Evolutionary conservation across 768 basidiomycete genomes (phyloP), one percentile per base, ranked within the genome.

Genomic region (Psilocybe cubensis): DNA sequence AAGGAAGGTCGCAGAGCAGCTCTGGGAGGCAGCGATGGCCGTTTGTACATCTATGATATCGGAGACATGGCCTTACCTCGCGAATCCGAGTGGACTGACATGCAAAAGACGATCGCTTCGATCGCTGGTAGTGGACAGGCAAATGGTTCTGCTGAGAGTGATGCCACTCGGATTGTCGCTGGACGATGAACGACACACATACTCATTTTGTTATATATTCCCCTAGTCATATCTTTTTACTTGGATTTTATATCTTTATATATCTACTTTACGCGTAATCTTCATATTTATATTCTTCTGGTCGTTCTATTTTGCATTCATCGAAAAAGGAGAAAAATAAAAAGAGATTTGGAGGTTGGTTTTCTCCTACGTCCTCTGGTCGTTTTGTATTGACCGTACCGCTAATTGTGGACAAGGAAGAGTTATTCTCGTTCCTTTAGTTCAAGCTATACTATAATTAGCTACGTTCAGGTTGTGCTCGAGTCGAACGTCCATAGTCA

Each of bases 1-100:
- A 92, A 96, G 66, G 94, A 98, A 53, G 96, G 95, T 0, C 85
- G 93, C 31, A 86, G 95, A 23, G 94, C 85, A 2, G 96, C 91
- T 1, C 72, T 98, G 25, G 97, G 96, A 27, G 91, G 92, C 3
- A 92, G 92, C 62, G 96, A 98, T 61, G 97, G 97, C 12, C 86
- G 83, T 61, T 74, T 99, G 57, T 96, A 97, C 72, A 82, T 99
- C 31, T 98, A 96, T 69, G 96, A 98, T 68, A 86, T 98, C 60
- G 94, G 95, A 10, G 95, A 98, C 66, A 86, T 92, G 81, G 90
- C 86, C 0, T 79, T 91, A 21, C 92, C 96, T 1, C 77, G 92
- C 56, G 96, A 98, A 73, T 81, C 85, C 4, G 96, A 98, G 72
- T 98, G 96, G 96, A 83, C 86, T 2, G 94, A 97, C 60, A 72